phyloP scores from a whole-genome alignment of 2,329 filamentous ascomycete species.

The Neurospora sp. region DNA sequence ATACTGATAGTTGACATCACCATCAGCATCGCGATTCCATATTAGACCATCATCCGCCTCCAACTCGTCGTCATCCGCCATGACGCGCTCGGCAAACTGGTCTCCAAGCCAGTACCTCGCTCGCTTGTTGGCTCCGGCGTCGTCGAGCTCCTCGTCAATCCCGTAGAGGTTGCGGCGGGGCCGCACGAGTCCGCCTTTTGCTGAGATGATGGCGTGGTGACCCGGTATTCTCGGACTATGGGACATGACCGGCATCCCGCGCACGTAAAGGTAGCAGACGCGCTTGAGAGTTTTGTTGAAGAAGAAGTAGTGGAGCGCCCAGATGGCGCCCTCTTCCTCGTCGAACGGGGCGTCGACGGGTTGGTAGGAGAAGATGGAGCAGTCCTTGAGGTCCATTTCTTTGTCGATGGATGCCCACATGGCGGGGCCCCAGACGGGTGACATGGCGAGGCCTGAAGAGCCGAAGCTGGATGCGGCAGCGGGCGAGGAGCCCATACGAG shows the following conservation, averaged over 20 bases:
- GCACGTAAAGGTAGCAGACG: slow-evolving; percentile 87
- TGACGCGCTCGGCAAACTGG: slow-evolving; percentile 39
- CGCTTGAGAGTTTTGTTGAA: slow-evolving; percentile 90
- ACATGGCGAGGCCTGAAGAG: slow-evolving; percentile 33
- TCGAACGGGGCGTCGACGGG: slow-evolving; percentile 86
- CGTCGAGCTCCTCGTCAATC: slow-evolving; percentile 29
- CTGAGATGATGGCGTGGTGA: slow-evolving; percentile 15
- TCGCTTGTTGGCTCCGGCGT: slow-evolving; percentile 60
- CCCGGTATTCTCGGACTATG: slow-evolving; percentile 43
- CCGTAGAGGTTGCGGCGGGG: slow-evolving; percentile 20
- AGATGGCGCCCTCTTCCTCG: slow-evolving; percentile 86
- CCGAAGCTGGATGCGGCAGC: slow-evolving; percentile 25
- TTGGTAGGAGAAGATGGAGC: slow-evolving; percentile 80
- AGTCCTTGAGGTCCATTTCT: slow-evolving; percentile 86
- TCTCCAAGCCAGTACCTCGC: slow-evolving; percentile 84
- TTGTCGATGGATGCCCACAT: slow-evolving; percentile 92
- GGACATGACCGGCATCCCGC: slow-evolving; percentile 72
- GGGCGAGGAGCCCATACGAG: slow-evolving; percentile 24
- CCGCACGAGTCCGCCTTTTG: slow-evolving; percentile 31
- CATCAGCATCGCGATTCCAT: slow-evolving; percentile 50
- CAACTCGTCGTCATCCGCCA: slow-evolving; percentile 33
- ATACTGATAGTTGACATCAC: slow-evolving; percentile 42
- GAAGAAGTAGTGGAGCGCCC: slow-evolving; percentile 95
- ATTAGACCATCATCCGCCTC: slow-evolving; percentile 42
- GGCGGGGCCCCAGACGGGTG: slow-evolving; percentile 69